These are phyloP conservation scores for Triglochin maritima DNA, from an alignment of 106 monocot genomes.

Conservation along the genomic window DNA sequence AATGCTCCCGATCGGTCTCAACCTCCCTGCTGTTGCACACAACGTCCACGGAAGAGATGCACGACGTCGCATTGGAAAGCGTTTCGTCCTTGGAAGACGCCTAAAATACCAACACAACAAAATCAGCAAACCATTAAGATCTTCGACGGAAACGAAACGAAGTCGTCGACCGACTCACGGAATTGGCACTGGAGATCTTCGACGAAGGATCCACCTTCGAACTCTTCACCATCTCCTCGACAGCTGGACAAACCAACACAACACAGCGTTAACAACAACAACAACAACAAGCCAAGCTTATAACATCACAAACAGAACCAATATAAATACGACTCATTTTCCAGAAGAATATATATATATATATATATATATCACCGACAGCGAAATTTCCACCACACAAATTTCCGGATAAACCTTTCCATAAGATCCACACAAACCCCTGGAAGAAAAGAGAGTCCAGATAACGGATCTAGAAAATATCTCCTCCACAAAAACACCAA, in stretches of 20 bases:
- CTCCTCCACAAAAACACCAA: neutral
- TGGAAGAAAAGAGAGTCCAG: neutral
- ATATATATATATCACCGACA: neutral
- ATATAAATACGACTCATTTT: neutral
- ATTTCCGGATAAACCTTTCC: neutral
- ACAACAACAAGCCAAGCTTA: neutral
- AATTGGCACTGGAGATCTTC: neutral
- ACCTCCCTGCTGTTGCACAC: conserved; percentile 44
- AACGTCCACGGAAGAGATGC: conserved; percentile 62
- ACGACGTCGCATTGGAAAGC: conserved; percentile 50
- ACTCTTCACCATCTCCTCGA: conserved; percentile 10
- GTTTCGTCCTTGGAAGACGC: conserved; percentile 31
- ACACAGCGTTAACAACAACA: neutral
- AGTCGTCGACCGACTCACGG: neutral
- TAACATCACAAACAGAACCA: neutral
- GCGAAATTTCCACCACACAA: neutral
- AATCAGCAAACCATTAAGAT: neutral
- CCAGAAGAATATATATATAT: neutral
- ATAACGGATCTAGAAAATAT: neutral
- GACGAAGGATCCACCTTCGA: conserved; percentile 6
- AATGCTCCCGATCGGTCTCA: conserved; percentile 46
- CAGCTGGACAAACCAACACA: conserved; percentile 1
- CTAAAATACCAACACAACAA: neutral
- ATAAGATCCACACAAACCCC: neutral
- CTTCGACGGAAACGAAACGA: neutral